Conservation (phyloP, 2,329 filamentous ascomycete species). For the Neocucurbitaria cava region DNA sequence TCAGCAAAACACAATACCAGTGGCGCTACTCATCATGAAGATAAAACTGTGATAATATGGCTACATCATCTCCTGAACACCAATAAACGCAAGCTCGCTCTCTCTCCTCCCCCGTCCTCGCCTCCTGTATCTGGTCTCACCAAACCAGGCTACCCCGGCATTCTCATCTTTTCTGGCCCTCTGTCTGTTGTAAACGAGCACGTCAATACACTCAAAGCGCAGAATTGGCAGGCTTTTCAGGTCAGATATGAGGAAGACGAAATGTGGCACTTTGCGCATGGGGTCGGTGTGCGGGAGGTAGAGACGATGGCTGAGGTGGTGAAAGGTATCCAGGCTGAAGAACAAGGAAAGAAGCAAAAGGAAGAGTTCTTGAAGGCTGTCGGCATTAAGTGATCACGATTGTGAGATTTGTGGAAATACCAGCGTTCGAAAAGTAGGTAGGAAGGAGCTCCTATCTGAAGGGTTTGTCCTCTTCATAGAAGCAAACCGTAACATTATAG, state of each 20-base stretch:
- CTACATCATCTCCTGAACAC: conserved; percentile 56
- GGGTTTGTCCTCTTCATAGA: conserved; percentile 57
- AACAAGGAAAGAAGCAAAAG: conserved; percentile 22
- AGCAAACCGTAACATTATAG: too few species aligned
- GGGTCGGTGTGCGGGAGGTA: conserved; percentile 50
- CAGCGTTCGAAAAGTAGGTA: too few species aligned
- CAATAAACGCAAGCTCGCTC: conserved; percentile 54
- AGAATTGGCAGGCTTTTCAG: conserved; percentile 57
- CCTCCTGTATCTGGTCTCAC: conserved; percentile 50
- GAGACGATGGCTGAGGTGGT: conserved; percentile 56
- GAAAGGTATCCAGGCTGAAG: conserved; percentile 36
- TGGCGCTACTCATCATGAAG: background rate
- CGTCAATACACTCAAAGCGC: conserved; percentile 50
- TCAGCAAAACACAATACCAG: background rate
- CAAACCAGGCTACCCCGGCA: conserved; percentile 56
- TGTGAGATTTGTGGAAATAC: background rate
- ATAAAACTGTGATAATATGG: conserved; percentile 54
- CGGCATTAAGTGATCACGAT: conserved; percentile 37
- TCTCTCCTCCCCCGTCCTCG: conserved; percentile 38
- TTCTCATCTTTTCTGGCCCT: conserved; percentile 54
- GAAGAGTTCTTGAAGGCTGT: conserved; percentile 43
- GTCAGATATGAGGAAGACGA: conserved; percentile 50
- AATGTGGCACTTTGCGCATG: conserved; percentile 51
- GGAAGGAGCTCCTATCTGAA: too few species aligned
- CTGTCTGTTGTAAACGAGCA: conserved; percentile 48